Base-by-base conservation (phyloP, 2,329 filamentous ascomycete species). In the Talaromyces atroroseus region DNA sequence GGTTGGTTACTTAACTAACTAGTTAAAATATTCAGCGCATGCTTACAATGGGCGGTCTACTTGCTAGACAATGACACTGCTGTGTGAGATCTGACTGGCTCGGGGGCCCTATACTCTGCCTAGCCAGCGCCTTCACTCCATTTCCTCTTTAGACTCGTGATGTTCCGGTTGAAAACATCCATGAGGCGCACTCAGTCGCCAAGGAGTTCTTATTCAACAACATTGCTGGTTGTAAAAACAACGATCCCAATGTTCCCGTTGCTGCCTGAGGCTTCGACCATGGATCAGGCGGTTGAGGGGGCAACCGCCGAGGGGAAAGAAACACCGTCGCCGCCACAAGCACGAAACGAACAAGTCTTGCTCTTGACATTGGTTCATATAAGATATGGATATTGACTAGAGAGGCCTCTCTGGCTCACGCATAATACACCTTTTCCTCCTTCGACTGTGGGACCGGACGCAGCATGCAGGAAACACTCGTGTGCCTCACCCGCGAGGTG, bases 401-500 rank as follows among this genome's bases (percentile, higher is more conserved):
- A 18, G 6, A 7, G 11, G 8, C 6, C 16, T 18, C 2, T 40
- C 7, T 10, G 10, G 2, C 5, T 44, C 36, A 14, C 40, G 40
- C 3, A 40, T n/a, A 16, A 18, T 8, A 18, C n/a, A 16, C n/a
- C 38, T 6, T 18, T 7, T 20, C 12, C n/a, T 20, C 38, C 38
- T 20, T 42, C 38, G 18, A 12, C 14, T 8, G n/a, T 11, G 38
- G n/a, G 29, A 36, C 48, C 45, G 36, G 18, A 20, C 14, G 23
- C 14, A 48, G 23, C 51, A 74, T 74, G 68, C 32, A 58, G 23
- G 64, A 67, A 18, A 58, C 56, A 21, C 24, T 65, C 4, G 24
- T 36, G 44, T 50, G 57, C 6, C 54, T 80, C 20, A 64, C 71
- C 29, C 61, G 64, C 18, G 78, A 80, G 65, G 63, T 81, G 57